Conservation (phyloP, 495 filamentous ascomycete species). For the Saxophila tyrrhenica region DNA sequence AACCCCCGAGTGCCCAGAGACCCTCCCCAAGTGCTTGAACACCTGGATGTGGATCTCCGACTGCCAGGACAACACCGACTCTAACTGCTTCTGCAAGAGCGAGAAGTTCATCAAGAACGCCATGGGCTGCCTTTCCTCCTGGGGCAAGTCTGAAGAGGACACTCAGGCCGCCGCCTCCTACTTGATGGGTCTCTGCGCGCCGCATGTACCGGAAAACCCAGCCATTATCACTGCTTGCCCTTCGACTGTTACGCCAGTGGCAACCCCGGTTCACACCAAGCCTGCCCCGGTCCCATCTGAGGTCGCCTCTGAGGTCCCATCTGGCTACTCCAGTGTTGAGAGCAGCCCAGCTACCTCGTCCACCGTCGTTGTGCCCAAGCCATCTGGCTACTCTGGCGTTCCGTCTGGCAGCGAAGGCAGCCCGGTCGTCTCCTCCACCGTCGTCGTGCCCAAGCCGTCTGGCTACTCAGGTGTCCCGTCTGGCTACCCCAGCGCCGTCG, state of each 20-base stretch:
- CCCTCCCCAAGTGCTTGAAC: slow-evolving; percentile 84
- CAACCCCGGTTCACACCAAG: slow-evolving; percentile 26
- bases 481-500: too few species aligned
- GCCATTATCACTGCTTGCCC: slow-evolving; percentile 68
- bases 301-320: too few species aligned
- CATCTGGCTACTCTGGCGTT: too few species aligned
- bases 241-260: slow-evolving; percentile 46
- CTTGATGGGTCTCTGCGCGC: slow-evolving; percentile 85
- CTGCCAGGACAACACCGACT: slow-evolving; percentile 77
- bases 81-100: slow-evolving; percentile 77
- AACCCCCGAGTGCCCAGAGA: slow-evolving; percentile 46
- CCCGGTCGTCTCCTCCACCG: too few species aligned
- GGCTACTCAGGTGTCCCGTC: too few species aligned
- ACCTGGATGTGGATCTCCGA: slow-evolving; percentile 69
- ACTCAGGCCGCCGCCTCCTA: slow-evolving; percentile 63
- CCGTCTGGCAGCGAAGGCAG: too few species aligned
- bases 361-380: too few species aligned
- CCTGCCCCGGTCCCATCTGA: too few species aligned
- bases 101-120: slow-evolving; percentile 65
- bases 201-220: slow-evolving; percentile 64
- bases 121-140: slow-evolving; percentile 68
- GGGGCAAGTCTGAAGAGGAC: slow-evolving; percentile 55
- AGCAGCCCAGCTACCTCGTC: neutral
- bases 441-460: too few species aligned
- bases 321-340: neutral